Conservation (phyloP, 164 flowering plant genomes). For the Aristolochia fimbriata region DNA sequence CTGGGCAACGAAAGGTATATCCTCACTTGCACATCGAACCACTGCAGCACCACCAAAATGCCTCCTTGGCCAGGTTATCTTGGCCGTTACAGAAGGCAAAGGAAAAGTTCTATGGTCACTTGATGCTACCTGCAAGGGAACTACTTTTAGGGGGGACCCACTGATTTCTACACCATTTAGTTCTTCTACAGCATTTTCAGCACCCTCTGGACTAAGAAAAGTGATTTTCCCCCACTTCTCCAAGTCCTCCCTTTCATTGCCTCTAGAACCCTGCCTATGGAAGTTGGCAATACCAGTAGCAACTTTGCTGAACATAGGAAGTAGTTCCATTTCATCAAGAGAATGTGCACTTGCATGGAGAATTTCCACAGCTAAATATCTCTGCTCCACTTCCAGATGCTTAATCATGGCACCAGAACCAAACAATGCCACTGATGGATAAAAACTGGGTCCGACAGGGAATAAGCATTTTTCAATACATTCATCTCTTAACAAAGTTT, state of each 20-base stretch:
- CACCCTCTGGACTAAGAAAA: conserved; percentile 71
- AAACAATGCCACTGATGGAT: conserved; percentile 65
- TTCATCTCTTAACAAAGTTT: conserved; percentile 50
- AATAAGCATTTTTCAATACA: conserved; percentile 71
- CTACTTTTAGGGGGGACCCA: conserved; percentile 48
- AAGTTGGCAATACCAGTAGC: conserved; percentile 49
- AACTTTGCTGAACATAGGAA: conserved; percentile 44
- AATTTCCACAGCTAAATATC: conserved; percentile 60
- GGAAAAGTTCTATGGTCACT: conserved; percentile 38
- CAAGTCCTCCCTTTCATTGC: conserved; percentile 32
- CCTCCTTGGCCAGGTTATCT: conserved; percentile 79
- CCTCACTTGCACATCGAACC: conserved; percentile 40
- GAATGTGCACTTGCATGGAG: conserved; percentile 22
- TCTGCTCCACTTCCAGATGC: conserved; percentile 75
- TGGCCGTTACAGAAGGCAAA: conserved; percentile 66
- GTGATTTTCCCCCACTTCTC: conserved; percentile 74
- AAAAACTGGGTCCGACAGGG: conserved; percentile 37
- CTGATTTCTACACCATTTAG: conserved; percentile 30
- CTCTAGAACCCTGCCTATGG: conserved; percentile 30
- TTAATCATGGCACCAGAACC: conserved; percentile 89
- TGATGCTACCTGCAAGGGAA: conserved; percentile 27
- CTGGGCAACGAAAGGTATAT: conserved; percentile 29
- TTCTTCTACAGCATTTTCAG: conserved; percentile 36
- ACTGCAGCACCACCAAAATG: conserved; percentile 55
- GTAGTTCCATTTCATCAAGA: conserved; percentile 61